These are phyloP conservation scores for Saprolegnia diclina DNA, from an alignment of 352 stramenopile species.

Conservation along the genomic window DNA sequence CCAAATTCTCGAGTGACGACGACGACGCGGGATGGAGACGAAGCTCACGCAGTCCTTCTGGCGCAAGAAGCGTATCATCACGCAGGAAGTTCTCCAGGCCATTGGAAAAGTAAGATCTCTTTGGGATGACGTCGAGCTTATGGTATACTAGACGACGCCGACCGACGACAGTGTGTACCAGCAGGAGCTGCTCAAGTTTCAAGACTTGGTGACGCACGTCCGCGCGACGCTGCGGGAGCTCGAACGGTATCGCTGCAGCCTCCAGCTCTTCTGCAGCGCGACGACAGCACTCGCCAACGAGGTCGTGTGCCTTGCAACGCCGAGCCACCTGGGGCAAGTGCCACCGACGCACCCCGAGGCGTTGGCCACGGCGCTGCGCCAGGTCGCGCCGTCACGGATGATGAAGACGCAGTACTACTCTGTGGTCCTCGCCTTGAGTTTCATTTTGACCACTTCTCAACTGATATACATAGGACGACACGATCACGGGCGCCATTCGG, in stretches of 20 bases:
- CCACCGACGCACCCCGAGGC: constrained; percentile 48
- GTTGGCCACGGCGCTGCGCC: constrained; percentile 65
- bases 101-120: neutral
- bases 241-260: neutral
- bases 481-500: constrained; percentile 49
- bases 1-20: neutral
- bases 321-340: neutral
- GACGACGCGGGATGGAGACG: neutral
- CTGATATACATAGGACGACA: constrained; percentile 39
- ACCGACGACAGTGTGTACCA: constrained; percentile 2
- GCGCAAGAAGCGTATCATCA: constrained; percentile 8
- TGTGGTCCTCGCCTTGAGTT: constrained; percentile 33
- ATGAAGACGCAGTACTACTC: constrained; percentile 73
- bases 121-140: neutral
- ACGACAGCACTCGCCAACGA: neutral
- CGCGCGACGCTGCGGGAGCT: neutral
- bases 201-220: neutral
- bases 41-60: constrained; percentile 1
- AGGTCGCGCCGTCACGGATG: constrained; percentile 71
- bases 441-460: neutral
- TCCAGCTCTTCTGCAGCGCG: neutral
- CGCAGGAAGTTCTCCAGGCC: constrained; percentile 9
- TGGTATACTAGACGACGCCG: neutral
- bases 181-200: neutral
- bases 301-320: neutral